Evolutionary conservation across 2,329 filamentous ascomycete genomes (phyloP).

Genomic region (Lomentospora prolificans): DNA sequence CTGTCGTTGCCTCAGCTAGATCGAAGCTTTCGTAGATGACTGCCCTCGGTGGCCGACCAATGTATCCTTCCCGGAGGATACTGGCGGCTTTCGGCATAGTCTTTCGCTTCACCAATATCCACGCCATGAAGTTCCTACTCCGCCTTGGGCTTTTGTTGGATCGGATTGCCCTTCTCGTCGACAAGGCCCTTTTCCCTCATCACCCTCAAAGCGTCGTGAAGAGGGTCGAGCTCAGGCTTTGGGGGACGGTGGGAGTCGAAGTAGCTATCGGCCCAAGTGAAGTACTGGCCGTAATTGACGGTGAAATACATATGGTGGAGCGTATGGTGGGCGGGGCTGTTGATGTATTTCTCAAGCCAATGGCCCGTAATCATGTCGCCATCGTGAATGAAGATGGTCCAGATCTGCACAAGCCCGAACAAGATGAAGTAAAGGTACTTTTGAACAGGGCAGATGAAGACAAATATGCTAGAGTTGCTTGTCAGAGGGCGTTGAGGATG

Average conservation of each 20-base stretch:
- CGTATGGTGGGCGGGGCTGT: constrained; percentile 37
- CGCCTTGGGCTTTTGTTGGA: constrained; percentile 21
- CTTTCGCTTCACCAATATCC: too few species aligned
- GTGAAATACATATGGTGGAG: constrained; percentile 40
- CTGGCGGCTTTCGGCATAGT: too few species aligned
- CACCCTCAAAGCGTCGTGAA: constrained; percentile 31
- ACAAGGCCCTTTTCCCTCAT: constrained; percentile 34
- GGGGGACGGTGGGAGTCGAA: constrained; percentile 34
- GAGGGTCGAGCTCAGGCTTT: constrained; percentile 30
- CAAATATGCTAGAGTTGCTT: constrained; percentile 23
- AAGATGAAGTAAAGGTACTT: constrained; percentile 33
- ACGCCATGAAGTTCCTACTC: too few species aligned
- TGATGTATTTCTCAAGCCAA: constrained; percentile 35
- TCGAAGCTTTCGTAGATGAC: too few species aligned
- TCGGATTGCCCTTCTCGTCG: constrained; percentile 30
- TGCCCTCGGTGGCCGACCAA: too few species aligned
- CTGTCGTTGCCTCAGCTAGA: too few species aligned
- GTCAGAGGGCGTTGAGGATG: not conserved
- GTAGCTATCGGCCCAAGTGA: constrained; percentile 35
- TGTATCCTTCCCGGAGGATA: too few species aligned
- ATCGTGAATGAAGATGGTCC: constrained; percentile 40
- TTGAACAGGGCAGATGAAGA: constrained; percentile 35
- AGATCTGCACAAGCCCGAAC: constrained; percentile 34
- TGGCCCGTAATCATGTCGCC: constrained; percentile 38
- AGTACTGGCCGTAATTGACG: constrained; percentile 39